These are phyloP conservation scores for Ilex paraguariensis DNA, from an alignment of 305 asterid species.

Conservation along the genomic window DNA sequence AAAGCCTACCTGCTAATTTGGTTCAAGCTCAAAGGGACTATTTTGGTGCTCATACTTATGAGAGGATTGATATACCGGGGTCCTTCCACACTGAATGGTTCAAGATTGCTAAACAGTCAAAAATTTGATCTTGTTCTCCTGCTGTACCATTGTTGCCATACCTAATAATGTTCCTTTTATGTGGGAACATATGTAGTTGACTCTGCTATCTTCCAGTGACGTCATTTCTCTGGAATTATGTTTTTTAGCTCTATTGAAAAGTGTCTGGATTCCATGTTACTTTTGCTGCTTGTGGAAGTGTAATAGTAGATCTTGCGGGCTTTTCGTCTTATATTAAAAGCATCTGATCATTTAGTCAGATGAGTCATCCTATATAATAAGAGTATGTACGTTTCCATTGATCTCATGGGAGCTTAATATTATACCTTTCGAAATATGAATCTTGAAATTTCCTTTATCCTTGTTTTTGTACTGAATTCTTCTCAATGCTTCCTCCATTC, in stretches of 20 bases:
- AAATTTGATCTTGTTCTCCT: constrained; percentile 25
- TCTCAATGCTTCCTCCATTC: no score
- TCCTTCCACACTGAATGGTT: constrained; percentile 94
- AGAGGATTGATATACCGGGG: constrained; percentile 71
- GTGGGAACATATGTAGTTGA: constrained; percentile 2
- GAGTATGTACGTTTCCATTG: no score
- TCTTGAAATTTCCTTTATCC: no score
- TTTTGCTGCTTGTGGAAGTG: no score
- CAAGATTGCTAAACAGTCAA: constrained; percentile 61
- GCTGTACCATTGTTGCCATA: not conserved
- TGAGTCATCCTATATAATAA: no score
- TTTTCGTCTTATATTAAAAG: no score
- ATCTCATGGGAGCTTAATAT: no score
- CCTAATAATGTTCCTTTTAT: constrained; percentile 17
- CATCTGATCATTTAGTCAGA: no score
- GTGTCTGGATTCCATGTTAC: no score
- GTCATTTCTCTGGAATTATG: not conserved
- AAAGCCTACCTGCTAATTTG: constrained; percentile 82
- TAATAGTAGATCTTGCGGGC: no score
- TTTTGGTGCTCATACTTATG: constrained; percentile 94
- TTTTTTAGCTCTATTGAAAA: not conserved
- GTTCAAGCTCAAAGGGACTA: constrained; percentile 96
- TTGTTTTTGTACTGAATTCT: no score
- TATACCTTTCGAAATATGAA: no score
- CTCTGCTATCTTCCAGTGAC: constrained; percentile 1